Evolutionary conservation across 164 flowering plant genomes (phyloP).

Genomic region (Akebia trifoliata): DNA sequence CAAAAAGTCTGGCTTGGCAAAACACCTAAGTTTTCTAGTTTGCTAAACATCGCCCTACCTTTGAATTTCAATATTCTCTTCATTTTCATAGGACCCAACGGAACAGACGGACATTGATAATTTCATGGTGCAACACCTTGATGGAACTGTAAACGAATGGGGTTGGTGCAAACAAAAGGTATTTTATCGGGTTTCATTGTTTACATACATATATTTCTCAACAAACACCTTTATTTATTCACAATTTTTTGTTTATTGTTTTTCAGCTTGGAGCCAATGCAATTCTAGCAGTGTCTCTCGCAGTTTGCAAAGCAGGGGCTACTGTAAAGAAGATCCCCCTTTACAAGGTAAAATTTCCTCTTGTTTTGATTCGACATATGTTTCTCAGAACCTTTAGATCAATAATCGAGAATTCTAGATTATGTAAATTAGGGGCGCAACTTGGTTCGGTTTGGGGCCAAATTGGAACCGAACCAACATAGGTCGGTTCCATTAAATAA

Average conservation of each 20-base stretch:
- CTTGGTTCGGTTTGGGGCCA: too few species aligned
- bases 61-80: neutral
- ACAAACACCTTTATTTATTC: neutral
- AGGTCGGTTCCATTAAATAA: too few species aligned
- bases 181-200: slow-evolving; percentile 1
- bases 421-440: too few species aligned
- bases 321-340: slow-evolving; percentile 61
- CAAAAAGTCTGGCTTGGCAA: neutral
- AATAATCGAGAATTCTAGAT: too few species aligned
- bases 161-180: slow-evolving; percentile 99
- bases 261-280: slow-evolving; percentile 93
- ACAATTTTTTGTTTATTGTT: neutral
- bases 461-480: too few species aligned
- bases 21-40: neutral
- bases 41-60: neutral
- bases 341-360: slow-evolving; percentile 58
- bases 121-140: slow-evolving; percentile 87
- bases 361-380: neutral
- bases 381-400: neutral
- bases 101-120: slow-evolving; percentile 69
- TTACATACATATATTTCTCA: neutral
- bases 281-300: slow-evolving; percentile 88
- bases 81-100: slow-evolving; percentile 58
- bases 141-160: slow-evolving; percentile 92
- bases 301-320: slow-evolving; percentile 93